phyloP scores from a whole-genome alignment of 2,329 filamentous ascomycete genomes.

The Aspergillus caelatus region DNA sequence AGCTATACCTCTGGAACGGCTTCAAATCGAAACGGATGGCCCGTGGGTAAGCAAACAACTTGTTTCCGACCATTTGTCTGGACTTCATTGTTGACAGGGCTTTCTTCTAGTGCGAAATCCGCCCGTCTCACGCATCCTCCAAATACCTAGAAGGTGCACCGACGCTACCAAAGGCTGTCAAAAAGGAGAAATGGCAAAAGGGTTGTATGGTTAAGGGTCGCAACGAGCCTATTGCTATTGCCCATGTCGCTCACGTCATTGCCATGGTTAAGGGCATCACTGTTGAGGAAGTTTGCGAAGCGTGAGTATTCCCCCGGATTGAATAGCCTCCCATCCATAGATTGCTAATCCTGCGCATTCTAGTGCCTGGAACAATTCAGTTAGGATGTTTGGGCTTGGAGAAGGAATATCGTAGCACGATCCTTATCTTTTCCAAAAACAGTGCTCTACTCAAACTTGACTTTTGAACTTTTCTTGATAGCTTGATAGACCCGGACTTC shows the following conservation, averaged over 20 bases:
- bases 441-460: neutral
- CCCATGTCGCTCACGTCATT: constrained; percentile 83
- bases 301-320: constrained; percentile 50
- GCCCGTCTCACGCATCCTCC: constrained; percentile 82
- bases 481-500: neutral
- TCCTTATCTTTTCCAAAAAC: neutral
- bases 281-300: constrained; percentile 82
- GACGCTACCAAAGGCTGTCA: constrained; percentile 77
- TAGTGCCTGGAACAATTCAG: constrained; percentile 77
- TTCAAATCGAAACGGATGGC: constrained; percentile 97
- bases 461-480: neutral
- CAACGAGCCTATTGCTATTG: constrained; percentile 89
- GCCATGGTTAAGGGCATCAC: constrained; percentile 80
- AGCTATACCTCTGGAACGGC: constrained; percentile 72
- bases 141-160: constrained; percentile 71
- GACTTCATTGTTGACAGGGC: constrained; percentile 6
- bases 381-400: constrained; percentile 75
- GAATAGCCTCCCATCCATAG: neutral
- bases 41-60: constrained; percentile 64
- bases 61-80: neutral
- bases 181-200: constrained; percentile 92
- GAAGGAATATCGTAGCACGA: constrained; percentile 34
- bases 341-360: constrained; percentile 24
- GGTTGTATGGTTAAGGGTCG: constrained; percentile 91
- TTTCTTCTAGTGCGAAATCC: constrained; percentile 73